These are phyloP conservation scores for Glycyrrhiza uralensis DNA, from an alignment of 306 rosid genomes.

Conservation along the genomic window DNA sequence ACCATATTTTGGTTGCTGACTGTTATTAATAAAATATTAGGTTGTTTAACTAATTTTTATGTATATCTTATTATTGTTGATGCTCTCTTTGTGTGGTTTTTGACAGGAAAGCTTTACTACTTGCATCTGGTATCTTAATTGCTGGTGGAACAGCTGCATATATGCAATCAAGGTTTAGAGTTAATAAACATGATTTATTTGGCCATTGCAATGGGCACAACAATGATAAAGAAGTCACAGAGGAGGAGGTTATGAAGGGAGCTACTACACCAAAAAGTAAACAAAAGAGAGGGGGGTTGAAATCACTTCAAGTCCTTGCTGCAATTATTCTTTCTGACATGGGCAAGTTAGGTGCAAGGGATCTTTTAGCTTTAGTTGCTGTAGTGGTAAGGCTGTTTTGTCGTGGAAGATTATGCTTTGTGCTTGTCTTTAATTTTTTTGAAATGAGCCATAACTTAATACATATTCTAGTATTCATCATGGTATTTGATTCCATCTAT, in stretches of 20 bases:
- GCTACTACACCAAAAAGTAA: slow-evolving; percentile 33
- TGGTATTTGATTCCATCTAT: slow-evolving; percentile 9
- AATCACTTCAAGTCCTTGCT: slow-evolving; percentile 76
- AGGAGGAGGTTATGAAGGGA: slow-evolving; percentile 25
- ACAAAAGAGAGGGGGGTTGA: slow-evolving; percentile 67
- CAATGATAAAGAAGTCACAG: slow-evolving; percentile 33
- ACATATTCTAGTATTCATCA: slow-evolving; percentile 1
- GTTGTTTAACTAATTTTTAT: not conserved
- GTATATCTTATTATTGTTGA: slow-evolving; percentile 7
- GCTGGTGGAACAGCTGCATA: slow-evolving; percentile 92
- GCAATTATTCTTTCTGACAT: slow-evolving; percentile 77
- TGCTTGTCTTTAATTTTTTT: not conserved
- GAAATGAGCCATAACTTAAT: not conserved
- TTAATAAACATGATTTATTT: slow-evolving; percentile 37
- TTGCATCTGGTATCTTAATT: slow-evolving; percentile 78
- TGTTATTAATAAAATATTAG: not conserved
- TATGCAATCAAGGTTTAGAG: slow-evolving; percentile 60
- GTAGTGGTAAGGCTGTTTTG: slow-evolving; percentile 63
- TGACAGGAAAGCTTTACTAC: slow-evolving; percentile 74
- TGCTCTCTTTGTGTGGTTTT: slow-evolving; percentile 18
- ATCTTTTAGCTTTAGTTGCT: slow-evolving; percentile 64
- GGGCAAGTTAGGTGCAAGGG: slow-evolving; percentile 69
- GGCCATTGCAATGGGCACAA: slow-evolving; percentile 53
- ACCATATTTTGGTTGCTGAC: slow-evolving; percentile 9
- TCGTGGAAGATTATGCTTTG: slow-evolving; percentile 16